These are phyloP conservation scores for Scheffersomyces amazonensis DNA, from an alignment of 805 yeast species.

Conservation along the genomic window DNA sequence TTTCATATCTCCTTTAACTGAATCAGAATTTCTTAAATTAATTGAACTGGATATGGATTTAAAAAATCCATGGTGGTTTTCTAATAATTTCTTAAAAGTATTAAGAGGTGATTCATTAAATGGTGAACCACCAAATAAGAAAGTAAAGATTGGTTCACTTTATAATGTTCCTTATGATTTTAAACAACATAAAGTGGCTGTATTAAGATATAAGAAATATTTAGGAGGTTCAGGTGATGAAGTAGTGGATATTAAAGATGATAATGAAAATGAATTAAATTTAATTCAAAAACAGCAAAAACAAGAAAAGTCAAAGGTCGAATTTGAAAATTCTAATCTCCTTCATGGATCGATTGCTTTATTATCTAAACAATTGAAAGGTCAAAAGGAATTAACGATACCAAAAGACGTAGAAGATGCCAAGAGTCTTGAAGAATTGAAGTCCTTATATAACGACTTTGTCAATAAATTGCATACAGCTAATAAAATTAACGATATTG, in stretches of 20 bases:
- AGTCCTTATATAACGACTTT: conserved; percentile 23
- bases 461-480: conserved; percentile 34
- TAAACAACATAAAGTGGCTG: conserved; percentile 33
- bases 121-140: not conserved
- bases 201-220: conserved; percentile 25
- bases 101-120: conserved; percentile 13
- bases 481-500: conserved; percentile 33
- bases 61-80: conserved; percentile 43
- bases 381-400: conserved; percentile 4
- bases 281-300: conserved; percentile 9
- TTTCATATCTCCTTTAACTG: conserved; percentile 23
- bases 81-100: conserved; percentile 23
- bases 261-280: conserved; percentile 3
- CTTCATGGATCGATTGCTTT: conserved; percentile 4
- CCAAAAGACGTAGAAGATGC: conserved; percentile 12
- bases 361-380: conserved; percentile 2
- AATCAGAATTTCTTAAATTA: conserved; percentile 23
- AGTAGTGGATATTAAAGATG: conserved; percentile 2
- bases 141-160: conserved; percentile 13
- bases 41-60: conserved; percentile 32
- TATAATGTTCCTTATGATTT: conserved; percentile 27
- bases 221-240: conserved; percentile 4
- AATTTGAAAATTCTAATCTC: conserved; percentile 1
- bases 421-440: conserved; percentile 14
- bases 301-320: conserved; percentile 1